phyloP scores from a whole-genome alignment of 768 basidiomycete genomes.

The Nidularia sp. region DNA sequence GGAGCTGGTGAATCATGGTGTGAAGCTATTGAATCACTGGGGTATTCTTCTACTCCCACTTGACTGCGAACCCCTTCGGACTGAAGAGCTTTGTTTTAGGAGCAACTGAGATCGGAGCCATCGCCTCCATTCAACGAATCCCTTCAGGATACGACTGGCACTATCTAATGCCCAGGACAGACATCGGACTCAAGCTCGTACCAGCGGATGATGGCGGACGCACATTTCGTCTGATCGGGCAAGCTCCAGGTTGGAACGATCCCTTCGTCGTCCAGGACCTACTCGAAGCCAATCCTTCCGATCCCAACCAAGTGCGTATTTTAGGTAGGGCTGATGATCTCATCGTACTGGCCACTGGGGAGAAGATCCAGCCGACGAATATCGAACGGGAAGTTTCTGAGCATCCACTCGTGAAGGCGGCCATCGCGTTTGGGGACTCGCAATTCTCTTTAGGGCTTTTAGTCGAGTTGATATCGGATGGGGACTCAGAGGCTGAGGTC shows the following conservation, averaged over 20 bases:
- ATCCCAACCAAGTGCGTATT: conserved; percentile 25
- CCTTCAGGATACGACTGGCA: conserved; percentile 30
- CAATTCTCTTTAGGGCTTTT: conserved; percentile 29
- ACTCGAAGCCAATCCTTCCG: conserved; percentile 22
- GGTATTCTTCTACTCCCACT: no score
- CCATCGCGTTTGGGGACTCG: conserved; percentile 31
- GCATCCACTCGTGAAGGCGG: conserved; percentile 30
- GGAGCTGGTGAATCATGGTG: conserved; percentile 23
- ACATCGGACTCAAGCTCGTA: conserved; percentile 21
- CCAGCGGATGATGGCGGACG: conserved; percentile 17
- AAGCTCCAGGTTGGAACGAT: conserved; percentile 27
- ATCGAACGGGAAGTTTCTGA: conserved; percentile 27
- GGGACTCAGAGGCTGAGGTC: conserved; percentile 9
- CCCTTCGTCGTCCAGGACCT: conserved; percentile 33
- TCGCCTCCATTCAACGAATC: conserved; percentile 26
- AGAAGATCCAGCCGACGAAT: conserved; percentile 31
- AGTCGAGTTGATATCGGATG: conserved; percentile 21
- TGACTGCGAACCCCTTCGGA: no score
- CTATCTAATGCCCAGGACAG: conserved; percentile 29
- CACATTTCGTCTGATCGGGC: conserved; percentile 22
- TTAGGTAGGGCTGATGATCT: conserved; percentile 36
- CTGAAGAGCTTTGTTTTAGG: no score
- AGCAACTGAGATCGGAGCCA: conserved; percentile 31
- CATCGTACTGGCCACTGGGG: conserved; percentile 37
- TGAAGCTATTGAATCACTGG: conserved; percentile 36